A percentile compares a stretch with the other conserved stretches of the same genome.
These are phyloP conservation scores for Scedosporium apiospermum DNA, from an alignment of 2,329 filamentous ascomycete genomes.

Conservation along the genomic window DNA sequence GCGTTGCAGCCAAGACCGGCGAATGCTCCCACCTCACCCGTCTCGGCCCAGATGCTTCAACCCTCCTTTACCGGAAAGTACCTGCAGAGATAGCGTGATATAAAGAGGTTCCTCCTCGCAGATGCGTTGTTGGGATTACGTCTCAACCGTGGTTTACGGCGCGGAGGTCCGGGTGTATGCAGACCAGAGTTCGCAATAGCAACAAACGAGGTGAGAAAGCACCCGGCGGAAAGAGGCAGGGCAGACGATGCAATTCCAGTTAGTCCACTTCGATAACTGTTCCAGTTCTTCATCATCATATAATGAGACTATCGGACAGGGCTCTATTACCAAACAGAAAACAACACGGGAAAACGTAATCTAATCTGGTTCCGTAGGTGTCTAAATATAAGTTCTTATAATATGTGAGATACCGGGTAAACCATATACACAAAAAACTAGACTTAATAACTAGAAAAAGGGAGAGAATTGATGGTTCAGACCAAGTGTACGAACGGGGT, in stretches of 20 bases:
- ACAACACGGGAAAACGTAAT: too few relatives aligned
- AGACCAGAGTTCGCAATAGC: too few relatives aligned
- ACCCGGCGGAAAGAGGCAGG: too few relatives aligned
- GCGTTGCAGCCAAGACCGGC: not conserved
- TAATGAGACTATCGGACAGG: too few relatives aligned
- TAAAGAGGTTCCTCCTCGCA: not conserved
- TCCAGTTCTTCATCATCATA: too few relatives aligned
- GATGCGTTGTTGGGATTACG: not conserved
- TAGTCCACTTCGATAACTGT: too few relatives aligned
- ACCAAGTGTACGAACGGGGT: not conserved
- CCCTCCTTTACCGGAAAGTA: not conserved
- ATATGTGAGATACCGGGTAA: not conserved
- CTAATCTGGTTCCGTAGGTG: too few relatives aligned
- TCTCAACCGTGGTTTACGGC: too few relatives aligned
- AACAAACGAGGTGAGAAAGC: not conserved
- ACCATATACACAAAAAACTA: not conserved
- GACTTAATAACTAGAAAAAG: not conserved
- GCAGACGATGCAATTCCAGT: too few relatives aligned
- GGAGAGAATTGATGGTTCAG: not conserved
- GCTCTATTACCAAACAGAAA: too few relatives aligned
- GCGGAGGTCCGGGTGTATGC: too few relatives aligned
- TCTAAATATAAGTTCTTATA: not conserved
- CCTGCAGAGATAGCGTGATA: not conserved
- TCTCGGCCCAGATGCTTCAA: not conserved
- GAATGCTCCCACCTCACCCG: not conserved